phyloP scores from a whole-genome alignment of 78 protist species.

The Isochrysis galbana region DNA sequence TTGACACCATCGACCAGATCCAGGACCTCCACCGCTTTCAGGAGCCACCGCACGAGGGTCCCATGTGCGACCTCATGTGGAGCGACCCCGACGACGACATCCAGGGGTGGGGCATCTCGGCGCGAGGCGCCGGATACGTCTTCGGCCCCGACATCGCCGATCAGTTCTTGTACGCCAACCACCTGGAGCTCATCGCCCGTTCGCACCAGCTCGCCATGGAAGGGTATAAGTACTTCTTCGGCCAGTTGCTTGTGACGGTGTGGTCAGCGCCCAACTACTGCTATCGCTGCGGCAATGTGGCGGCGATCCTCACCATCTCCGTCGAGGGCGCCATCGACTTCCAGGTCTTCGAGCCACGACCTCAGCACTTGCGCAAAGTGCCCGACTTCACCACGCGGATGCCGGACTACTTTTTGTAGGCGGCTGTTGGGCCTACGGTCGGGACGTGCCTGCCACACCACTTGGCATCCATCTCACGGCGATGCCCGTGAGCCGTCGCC shows the following conservation, averaged over 20 bases:
- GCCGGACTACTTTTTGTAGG: background rate
- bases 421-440: too few relatives aligned
- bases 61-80: conserved; percentile 81
- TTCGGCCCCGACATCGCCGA: conserved; percentile 47
- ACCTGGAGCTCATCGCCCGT: conserved; percentile 50
- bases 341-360: background rate
- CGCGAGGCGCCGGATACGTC: conserved; percentile 12
- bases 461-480: too few relatives aligned
- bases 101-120: background rate
- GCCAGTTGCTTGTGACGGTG: conserved; percentile 34
- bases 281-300: conserved; percentile 94
- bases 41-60: conserved; percentile 80
- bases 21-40: conserved; percentile 51
- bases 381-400: background rate
- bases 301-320: conserved; percentile 35
- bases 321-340: background rate
- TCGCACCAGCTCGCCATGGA: conserved; percentile 76
- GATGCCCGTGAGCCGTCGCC: too few relatives aligned
- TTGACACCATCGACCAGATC: conserved; percentile 61
- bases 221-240: conserved; percentile 56
- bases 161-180: conserved; percentile 56
- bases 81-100: conserved; percentile 64
- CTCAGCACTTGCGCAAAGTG: background rate
- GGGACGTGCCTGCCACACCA: too few relatives aligned
- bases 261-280: conserved; percentile 80